Conservation (phyloP, 176 grass and related monocot genomes). For the Oryza nivara region DNA sequence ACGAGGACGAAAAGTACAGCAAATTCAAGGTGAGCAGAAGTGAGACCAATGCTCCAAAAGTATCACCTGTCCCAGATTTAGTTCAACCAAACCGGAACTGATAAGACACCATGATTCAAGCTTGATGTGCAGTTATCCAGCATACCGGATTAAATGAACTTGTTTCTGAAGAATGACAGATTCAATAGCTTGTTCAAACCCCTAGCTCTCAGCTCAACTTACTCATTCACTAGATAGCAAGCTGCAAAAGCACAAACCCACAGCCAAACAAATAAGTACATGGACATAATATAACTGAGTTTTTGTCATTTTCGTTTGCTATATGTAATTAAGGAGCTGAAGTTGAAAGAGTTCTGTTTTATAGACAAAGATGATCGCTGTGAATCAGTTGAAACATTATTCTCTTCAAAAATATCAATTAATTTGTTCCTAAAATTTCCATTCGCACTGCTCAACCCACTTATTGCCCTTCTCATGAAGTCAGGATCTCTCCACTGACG, state of each 20-base stretch:
- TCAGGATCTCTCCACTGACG: slow-evolving; percentile 79
- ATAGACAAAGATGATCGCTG: background rate
- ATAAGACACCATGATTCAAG: background rate
- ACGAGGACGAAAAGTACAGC: background rate
- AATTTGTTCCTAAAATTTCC: slow-evolving; percentile 7
- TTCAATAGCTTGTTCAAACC: background rate
- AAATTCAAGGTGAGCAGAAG: background rate
- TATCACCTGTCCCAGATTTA: background rate
- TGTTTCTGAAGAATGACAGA: background rate
- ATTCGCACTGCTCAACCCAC: background rate
- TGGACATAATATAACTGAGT: too few relatives aligned
- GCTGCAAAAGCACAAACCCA: background rate
- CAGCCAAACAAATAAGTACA: background rate
- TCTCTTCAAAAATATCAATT: background rate
- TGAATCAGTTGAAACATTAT: background rate
- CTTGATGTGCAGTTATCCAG: background rate
- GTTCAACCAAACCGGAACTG: background rate
- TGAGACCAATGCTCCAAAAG: background rate
- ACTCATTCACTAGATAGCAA: background rate
- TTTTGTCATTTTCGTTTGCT: too few relatives aligned
- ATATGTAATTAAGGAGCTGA: background rate
- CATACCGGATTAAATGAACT: background rate
- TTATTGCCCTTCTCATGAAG: slow-evolving; percentile 31
- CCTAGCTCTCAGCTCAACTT: background rate
- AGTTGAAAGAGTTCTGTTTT: background rate